These are phyloP conservation scores for Fusarium longipes DNA, from an alignment of 2,329 filamentous ascomycete species.

Conservation along the genomic window DNA sequence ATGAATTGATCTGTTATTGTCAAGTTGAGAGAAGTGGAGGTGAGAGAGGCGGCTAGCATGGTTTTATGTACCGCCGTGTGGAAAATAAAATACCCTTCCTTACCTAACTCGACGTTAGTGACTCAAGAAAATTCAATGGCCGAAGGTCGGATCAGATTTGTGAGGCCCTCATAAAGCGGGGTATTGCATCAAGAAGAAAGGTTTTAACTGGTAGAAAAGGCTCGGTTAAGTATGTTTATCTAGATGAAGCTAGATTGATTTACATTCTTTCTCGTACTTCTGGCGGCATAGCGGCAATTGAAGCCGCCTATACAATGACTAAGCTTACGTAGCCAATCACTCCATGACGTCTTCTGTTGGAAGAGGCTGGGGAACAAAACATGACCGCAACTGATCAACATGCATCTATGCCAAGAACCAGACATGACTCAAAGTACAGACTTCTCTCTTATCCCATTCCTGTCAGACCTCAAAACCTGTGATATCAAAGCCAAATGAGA, in stretches of 20 bases:
- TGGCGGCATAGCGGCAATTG: neutral
- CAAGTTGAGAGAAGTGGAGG: conserved; percentile 1
- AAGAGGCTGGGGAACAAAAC: neutral
- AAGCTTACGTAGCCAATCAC: conserved; percentile 1
- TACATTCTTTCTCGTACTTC: neutral
- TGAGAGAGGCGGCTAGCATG: conserved; percentile 2
- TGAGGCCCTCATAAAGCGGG: neutral
- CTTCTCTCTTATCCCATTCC: neutral
- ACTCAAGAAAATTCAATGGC: conserved; percentile 7
- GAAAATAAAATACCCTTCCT: neutral
- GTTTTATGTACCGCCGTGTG: conserved; percentile 2
- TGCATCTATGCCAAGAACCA: no score
- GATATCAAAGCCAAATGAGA: neutral
- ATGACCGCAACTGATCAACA: neutral
- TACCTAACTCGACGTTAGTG: conserved; percentile 1
- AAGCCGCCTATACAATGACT: neutral
- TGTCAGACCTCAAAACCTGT: neutral
- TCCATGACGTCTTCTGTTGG: neutral
- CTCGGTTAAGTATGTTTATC: neutral
- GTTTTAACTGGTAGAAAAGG: neutral
- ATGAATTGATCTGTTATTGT: neutral
- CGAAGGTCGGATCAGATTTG: conserved; percentile 6
- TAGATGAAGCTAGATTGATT: conserved; percentile 4
- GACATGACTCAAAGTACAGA: no score
- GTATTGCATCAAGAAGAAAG: neutral